Conservation (phyloP, 768 basidiomycete species). For the Lepiota venenata region DNA sequence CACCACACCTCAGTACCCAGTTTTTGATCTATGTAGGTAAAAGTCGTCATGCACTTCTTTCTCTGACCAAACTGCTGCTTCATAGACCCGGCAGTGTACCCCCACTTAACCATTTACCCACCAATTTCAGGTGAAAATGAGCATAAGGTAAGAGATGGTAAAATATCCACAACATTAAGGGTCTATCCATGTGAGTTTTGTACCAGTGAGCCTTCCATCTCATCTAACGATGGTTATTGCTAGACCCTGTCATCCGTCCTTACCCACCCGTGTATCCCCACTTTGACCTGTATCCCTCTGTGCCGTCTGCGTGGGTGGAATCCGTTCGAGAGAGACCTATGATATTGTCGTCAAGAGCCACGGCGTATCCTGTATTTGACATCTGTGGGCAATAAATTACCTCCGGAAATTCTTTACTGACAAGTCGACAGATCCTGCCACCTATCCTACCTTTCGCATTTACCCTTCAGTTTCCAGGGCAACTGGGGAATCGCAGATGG, state of each 20-base stretch:
- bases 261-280: conserved; percentile 19
- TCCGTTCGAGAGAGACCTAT: not conserved
- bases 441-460: conserved; percentile 39
- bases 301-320: not conserved
- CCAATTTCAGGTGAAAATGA: not conserved
- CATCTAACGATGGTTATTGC: not conserved
- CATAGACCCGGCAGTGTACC: conserved; percentile 35
- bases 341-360: not conserved
- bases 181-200: not conserved
- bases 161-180: not conserved
- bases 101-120: conserved; percentile 19
- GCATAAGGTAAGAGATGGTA: too few species aligned
- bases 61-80: not conserved
- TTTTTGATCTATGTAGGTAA: conserved; percentile 31
- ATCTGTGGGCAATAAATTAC: conserved; percentile 6
- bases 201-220: not conserved
- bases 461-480: conserved; percentile 24
- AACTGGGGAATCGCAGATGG: not conserved
- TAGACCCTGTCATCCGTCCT: conserved; percentile 17
- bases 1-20: conserved; percentile 25
- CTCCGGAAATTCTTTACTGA: not conserved
- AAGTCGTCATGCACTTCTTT: not conserved
- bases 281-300: conserved; percentile 22
- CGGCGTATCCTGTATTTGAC: conserved; percentile 11
- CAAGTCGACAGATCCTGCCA: conserved; percentile 27